Base-by-base conservation (phyloP, 2,329 filamentous ascomycete genomes). In the Fusarium oxysporum region DNA sequence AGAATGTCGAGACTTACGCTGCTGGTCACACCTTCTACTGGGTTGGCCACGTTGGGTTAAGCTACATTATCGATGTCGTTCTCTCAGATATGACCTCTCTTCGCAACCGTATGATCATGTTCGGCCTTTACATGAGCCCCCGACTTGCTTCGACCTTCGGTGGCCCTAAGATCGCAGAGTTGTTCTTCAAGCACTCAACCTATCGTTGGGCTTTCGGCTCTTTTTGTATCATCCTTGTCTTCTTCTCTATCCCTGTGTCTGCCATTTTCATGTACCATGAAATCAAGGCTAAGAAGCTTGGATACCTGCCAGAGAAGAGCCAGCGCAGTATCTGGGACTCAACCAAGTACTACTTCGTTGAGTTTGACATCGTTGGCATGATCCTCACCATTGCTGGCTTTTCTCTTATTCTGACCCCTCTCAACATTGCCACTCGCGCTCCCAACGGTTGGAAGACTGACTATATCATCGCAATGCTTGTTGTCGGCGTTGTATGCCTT, bases 21-120 rank as follows among this genome's bases (percentile, higher is more conserved):
- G 89, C 88, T 9, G 90, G 87, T 32, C 86, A 91, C 71, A 89
- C 91, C 8, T 88, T 93, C 65, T 92, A 91, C 78, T 90, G 88
- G 79, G 86, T 90, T 48, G 91, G 91, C 23, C 81, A 84, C 62
- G 77, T 83, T 9, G 83, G 82, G 11, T 72, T 85, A 9, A 71
- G 77, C 16, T 85, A 84, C 70, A 78, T 85, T 59, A 80, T 86
- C 60, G 73, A 80, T 48, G 81, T 86, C 68, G 81, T 86, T 61
- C 74, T 85, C 14, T 81, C 85, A 30, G 85, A 86, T 59, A 85
- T 82, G 73, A 85, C 80, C 8, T 81, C 79, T 38, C 79, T 86
- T 6, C 77, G 79, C 43, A 86, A 86, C 76, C 82, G 85, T 8
- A 82, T 85, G 76, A 79, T 86, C 65, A 80, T 84, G 65, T 83